Evolutionary conservation across 2,329 filamentous ascomycete species (phyloP).

Genomic region (Nectriaceae sp.): DNA sequence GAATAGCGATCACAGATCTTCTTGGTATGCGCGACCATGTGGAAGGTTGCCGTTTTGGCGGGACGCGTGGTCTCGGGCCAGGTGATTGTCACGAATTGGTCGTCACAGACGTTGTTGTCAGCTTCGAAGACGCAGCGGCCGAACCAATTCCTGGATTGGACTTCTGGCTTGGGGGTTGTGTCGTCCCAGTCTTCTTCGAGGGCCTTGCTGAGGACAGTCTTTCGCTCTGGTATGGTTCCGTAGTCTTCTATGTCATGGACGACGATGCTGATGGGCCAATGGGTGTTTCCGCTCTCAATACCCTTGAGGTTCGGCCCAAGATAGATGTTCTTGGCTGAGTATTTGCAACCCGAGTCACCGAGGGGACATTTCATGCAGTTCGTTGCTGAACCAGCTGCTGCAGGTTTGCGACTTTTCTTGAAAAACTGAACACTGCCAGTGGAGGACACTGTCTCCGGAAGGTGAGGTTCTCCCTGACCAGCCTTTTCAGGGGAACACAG

Average conservation of each 20-base stretch:
- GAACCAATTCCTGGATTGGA: conserved; percentile 69
- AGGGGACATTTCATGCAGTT: conserved; percentile 78
- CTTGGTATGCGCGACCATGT: conserved; percentile 91
- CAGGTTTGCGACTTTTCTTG: conserved; percentile 73
- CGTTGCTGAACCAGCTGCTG: conserved; percentile 71
- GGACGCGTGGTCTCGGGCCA: conserved; percentile 74
- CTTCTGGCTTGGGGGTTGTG: conserved; percentile 47
- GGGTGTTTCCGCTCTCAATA: conserved; percentile 64
- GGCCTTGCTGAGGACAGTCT: conserved; percentile 43
- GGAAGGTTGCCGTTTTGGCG: conserved; percentile 84
- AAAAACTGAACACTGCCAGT: conserved; percentile 79
- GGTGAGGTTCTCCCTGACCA: conserved; percentile 58
- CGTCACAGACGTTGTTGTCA: conserved; percentile 92
- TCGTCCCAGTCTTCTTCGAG: conserved; percentile 56
- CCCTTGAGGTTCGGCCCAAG: conserved; percentile 62
- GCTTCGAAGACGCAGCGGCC: conserved; percentile 94
- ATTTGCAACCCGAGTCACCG: conserved; percentile 74
- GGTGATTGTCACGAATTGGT: conserved; percentile 83
- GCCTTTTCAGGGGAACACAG: conserved; percentile 68
- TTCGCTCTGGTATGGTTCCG: conserved; percentile 43
- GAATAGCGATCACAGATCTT: conserved; percentile 85
- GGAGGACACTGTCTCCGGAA: conserved; percentile 76
- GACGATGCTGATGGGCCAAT: conserved; percentile 89
- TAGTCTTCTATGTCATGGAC: conserved; percentile 88
- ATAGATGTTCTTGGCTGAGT: conserved; percentile 84